Evolutionary conservation across 176 grass and related monocot species (phyloP).

Genomic region (Saccharum officinarum): DNA sequence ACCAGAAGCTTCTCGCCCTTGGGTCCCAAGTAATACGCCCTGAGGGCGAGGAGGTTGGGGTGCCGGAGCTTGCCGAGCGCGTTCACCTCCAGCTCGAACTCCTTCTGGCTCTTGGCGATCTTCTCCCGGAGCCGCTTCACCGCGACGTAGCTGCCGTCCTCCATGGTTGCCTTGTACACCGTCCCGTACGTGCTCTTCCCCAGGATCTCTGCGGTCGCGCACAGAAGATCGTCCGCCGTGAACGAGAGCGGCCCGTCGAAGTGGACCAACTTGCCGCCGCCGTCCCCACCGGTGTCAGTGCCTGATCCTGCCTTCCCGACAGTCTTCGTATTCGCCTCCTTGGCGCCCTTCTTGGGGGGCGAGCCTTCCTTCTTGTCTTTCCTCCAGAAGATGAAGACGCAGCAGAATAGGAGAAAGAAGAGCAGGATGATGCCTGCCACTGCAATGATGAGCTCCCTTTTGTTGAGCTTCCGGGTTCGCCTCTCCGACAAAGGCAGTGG

Average conservation of each 20-base stretch:
- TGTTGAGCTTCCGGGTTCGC: slow-evolving; percentile 54
- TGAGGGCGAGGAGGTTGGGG: slow-evolving; percentile 73
- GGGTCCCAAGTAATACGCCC: slow-evolving; percentile 81
- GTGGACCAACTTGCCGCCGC: slow-evolving; percentile 79
- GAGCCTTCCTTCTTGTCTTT: slow-evolving; percentile 44
- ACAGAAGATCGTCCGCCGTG: slow-evolving; percentile 89
- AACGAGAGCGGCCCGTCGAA: slow-evolving; percentile 78
- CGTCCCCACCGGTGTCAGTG: slow-evolving; percentile 43
- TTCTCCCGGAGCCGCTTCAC: slow-evolving; percentile 96
- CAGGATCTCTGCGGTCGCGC: slow-evolving; percentile 95
- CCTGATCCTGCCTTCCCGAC: slow-evolving; percentile 45
- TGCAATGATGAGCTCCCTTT: slow-evolving; percentile 68
- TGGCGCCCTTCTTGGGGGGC: slow-evolving; percentile 37
- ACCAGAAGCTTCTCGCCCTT: slow-evolving; percentile 99
- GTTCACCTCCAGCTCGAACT: slow-evolving; percentile 84
- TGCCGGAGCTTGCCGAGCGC: slow-evolving; percentile 76
- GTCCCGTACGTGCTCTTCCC: slow-evolving; percentile 98
- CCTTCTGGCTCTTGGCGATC: slow-evolving; percentile 84
- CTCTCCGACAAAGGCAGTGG: slow-evolving; percentile 34
- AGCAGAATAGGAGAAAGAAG: slow-evolving; percentile 73
- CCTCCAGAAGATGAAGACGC: slow-evolving; percentile 63
- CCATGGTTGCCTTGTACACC: slow-evolving; percentile 93
- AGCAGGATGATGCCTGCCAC: slow-evolving; percentile 59
- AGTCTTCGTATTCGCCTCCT: slow-evolving; percentile 27
- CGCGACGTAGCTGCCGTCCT: slow-evolving; percentile 78